Conservation (phyloP, 2,329 filamentous ascomycete species). For the Emergomyces orientalis region DNA sequence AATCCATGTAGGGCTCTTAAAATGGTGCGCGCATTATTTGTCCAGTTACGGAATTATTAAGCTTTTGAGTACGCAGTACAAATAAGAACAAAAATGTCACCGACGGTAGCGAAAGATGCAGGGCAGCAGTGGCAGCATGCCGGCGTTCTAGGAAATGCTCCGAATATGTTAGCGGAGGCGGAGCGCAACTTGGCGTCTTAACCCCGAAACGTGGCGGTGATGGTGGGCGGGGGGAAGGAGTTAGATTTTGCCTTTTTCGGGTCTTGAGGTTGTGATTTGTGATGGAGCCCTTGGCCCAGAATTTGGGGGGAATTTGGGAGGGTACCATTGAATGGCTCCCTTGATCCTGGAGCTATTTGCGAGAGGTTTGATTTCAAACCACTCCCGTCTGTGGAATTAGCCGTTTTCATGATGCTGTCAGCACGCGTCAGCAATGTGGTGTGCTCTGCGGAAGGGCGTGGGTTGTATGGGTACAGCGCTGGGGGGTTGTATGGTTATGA, state of each 20-base stretch:
- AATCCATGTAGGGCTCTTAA: background rate
- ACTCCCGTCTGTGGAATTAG: background rate
- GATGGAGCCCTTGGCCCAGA: too few species aligned
- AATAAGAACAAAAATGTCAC: background rate
- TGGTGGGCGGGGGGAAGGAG: too few species aligned
- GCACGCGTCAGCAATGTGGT: too few species aligned
- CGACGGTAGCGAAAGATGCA: background rate
- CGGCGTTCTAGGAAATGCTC: slow-evolving; percentile 1
- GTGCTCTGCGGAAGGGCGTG: background rate
- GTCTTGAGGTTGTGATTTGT: too few species aligned
- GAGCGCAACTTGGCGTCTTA: slow-evolving; percentile 1
- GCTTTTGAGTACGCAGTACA: background rate
- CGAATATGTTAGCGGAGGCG: background rate
- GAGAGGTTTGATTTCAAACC: background rate
- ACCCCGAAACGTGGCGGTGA: background rate
- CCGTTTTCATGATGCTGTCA: background rate
- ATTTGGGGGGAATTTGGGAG: background rate
- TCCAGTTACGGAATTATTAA: background rate
- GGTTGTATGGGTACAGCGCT: background rate
- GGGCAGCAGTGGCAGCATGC: background rate
- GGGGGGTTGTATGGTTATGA: background rate
- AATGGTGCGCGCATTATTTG: background rate
- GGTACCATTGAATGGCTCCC: background rate
- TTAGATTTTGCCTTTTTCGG: background rate
- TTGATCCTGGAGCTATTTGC: background rate